These are phyloP conservation scores for Rhizopogon roseolus DNA, from an alignment of 768 basidiomycete genomes.

Conservation along the genomic window DNA sequence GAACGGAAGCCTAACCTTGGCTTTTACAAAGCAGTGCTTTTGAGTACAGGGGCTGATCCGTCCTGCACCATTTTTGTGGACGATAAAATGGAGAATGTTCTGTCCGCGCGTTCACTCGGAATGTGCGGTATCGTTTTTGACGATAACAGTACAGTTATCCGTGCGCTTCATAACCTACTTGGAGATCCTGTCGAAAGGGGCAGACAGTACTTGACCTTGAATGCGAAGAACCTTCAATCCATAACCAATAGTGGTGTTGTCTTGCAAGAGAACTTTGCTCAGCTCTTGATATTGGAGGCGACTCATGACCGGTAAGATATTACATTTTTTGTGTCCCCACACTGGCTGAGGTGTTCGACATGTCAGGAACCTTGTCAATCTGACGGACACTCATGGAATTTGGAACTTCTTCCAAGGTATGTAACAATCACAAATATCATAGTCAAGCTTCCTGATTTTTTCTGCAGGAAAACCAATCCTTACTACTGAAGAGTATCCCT, in stretches of 20 bases:
- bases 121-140: conserved; percentile 52
- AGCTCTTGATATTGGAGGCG: conserved; percentile 52
- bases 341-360: neutral
- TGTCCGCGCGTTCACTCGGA: conserved; percentile 53
- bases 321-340: conserved; percentile 9
- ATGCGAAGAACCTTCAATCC: conserved; percentile 40
- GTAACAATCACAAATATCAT: neutral
- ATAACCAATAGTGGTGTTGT: conserved; percentile 37
- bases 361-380: conserved; percentile 38
- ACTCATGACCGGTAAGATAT: conserved; percentile 38
- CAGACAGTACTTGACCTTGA: conserved; percentile 31
- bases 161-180: conserved; percentile 41
- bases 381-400: conserved; percentile 32
- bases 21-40: conserved; percentile 47
- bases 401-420: conserved; percentile 56
- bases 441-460: neutral
- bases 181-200: conserved; percentile 44
- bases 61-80: conserved; percentile 49
- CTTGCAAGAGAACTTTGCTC: conserved; percentile 53
- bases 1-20: conserved; percentile 55
- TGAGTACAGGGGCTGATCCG: conserved; percentile 41
- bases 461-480: conserved; percentile 32
- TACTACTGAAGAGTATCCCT: conserved; percentile 46
- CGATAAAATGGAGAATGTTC: conserved; percentile 55
- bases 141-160: conserved; percentile 33